Conservation (phyloP, 2,329 filamentous ascomycete species). For the Epichloe sylvatica region DNA sequence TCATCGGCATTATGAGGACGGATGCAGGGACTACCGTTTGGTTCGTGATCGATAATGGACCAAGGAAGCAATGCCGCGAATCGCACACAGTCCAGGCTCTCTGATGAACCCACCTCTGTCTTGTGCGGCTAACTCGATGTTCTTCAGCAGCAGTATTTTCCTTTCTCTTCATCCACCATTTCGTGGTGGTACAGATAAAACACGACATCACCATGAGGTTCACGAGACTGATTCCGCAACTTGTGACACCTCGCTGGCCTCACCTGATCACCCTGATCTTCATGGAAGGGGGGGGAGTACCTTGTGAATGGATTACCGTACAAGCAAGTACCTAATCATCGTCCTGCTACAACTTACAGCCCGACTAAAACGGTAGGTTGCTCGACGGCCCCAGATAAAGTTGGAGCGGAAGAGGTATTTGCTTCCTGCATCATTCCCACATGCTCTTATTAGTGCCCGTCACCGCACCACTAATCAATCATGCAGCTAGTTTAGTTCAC, state of each 20-base stretch:
- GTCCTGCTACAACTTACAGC: too few species aligned
- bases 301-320: not conserved
- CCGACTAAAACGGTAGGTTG: too few species aligned
- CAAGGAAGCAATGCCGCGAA: not conserved
- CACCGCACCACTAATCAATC: not conserved
- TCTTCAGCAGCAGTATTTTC: not conserved
- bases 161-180: not conserved
- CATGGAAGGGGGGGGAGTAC: not conserved
- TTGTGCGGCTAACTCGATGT: not conserved
- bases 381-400: too few species aligned
- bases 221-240: not conserved
- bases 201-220: not conserved
- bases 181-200: not conserved
- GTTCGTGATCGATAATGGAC: not conserved
- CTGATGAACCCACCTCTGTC: not conserved
- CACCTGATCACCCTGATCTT: not conserved
- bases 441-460: constrained; percentile 3
- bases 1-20: constrained; percentile 1
- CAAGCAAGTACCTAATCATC: not conserved
- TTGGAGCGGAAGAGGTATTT: too few species aligned
- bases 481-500: not conserved
- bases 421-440: too few species aligned
- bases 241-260: not conserved
- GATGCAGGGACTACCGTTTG: not conserved
- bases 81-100: not conserved